Base-by-base conservation (phyloP, 176 grass and related monocot genomes). In the Paspalum notatum region DNA sequence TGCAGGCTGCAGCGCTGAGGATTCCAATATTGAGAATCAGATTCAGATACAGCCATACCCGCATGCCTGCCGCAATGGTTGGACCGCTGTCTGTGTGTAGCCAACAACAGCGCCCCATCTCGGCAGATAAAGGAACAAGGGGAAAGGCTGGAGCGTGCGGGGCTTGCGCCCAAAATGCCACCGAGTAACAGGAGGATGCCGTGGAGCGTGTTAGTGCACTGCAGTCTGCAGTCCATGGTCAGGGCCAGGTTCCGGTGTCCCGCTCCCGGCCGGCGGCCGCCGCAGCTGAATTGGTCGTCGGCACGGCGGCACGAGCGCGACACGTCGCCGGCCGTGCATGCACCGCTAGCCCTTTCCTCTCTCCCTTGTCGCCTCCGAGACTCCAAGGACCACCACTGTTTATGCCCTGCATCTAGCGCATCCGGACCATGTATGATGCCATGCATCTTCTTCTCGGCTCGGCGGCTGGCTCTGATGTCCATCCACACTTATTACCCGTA, bases 251-350 rank as follows among this genome's bases (percentile, higher is more conserved):
- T 43, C 65, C 40, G 2, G 65, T 43, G 20, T 6, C 65, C 9
- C 1, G 12, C 32, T 9, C 39, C 39, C 0, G 10, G 17, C 8
- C 63, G 38, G 42, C n/a, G 42, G 63, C 63, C 63, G 38, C 17
- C 20, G 12, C 3, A 5, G 18, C 3, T 32, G 32, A 1, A 32
- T 6, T 39, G 63, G 63, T 4, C 39, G 63, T n/a, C 4, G 39
- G 18, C 18, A 21, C 18, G 64, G 6, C 63, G 20, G n/a, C n/a
- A n/a, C n/a, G n/a, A n/a, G 18, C 12, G 66, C 21, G 66, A 46
- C 66, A 68, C 66, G 66, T 68, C 66, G 66, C 14, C 66, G 42
- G 21, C 24, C n/a, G 12, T 13, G 43, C 66, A 69, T 46, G 42
- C 42, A 12, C 42, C 4, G 25, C 25, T 14, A 7, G 24, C 58